Percentiles rank a stretch among this genome's conserved stretches.
Evolutionary conservation across 2,329 filamentous ascomycete species (phyloP).

Genomic region (Talaromyces pinophilus): DNA sequence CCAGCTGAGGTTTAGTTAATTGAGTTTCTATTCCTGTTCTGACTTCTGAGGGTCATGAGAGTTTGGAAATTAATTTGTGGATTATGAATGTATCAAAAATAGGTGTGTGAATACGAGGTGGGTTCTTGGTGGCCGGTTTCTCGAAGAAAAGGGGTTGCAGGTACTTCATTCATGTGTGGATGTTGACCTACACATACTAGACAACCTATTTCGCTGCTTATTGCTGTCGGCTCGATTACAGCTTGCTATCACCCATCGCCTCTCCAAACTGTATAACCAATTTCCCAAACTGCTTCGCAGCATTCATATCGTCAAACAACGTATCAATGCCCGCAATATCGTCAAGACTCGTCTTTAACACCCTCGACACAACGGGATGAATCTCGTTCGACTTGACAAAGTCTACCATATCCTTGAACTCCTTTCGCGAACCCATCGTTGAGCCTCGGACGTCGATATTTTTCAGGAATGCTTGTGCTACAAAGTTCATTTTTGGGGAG

Average conservation of each 20-base stretch:
- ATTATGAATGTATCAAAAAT: background rate
- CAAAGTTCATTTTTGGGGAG: conserved; percentile 79
- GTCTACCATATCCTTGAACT: conserved; percentile 86
- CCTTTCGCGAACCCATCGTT: conserved; percentile 87
- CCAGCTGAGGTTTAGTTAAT: background rate
- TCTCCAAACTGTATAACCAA: conserved; percentile 72
- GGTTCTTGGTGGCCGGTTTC: background rate
- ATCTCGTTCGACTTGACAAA: conserved; percentile 76
- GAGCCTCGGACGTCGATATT: conserved; percentile 84
- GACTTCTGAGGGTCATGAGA: background rate
- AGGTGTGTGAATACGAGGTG: background rate
- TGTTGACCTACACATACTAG: conserved; percentile 46
- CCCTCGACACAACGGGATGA: conserved; percentile 73
- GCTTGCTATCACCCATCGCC: conserved; percentile 37
- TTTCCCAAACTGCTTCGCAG: conserved; percentile 87
- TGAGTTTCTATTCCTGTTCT: background rate
- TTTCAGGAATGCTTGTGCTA: conserved; percentile 79
- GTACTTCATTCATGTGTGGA: background rate
- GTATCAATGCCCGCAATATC: conserved; percentile 76
- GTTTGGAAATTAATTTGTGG: conserved; percentile 6
- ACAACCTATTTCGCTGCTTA: background rate
- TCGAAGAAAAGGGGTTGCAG: background rate
- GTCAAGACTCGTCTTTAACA: conserved; percentile 67
- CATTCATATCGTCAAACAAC: conserved; percentile 85
- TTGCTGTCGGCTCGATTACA: conserved; percentile 36